A percentile compares a stretch with the other conserved stretches of the same genome.
Conservation (phyloP, 2,329 filamentous ascomycete species). For the Hymenoscyphus albidus region DNA sequence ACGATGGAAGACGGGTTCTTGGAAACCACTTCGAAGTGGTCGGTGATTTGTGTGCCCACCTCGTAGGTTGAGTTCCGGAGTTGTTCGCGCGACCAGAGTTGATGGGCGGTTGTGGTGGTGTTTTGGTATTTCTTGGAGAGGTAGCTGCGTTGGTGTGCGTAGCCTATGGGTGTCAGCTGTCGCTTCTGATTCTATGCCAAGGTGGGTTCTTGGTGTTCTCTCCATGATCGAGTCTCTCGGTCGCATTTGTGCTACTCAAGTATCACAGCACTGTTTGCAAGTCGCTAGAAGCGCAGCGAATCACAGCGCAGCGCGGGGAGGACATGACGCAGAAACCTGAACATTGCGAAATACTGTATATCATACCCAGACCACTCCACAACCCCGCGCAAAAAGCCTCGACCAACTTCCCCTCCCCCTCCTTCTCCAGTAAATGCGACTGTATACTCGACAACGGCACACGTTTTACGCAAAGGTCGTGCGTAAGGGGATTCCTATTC, state of each 20-base stretch:
- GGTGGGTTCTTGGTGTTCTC: background rate
- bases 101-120: slow-evolving; percentile 49
- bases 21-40: slow-evolving; percentile 69
- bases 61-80: slow-evolving; percentile 56
- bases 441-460: slow-evolving; percentile 61
- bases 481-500: slow-evolving; percentile 55
- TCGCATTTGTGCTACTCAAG: background rate
- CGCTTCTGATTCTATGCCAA: background rate
- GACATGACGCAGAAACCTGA: background rate
- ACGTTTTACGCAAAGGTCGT: slow-evolving; percentile 61
- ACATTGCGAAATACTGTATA: background rate
- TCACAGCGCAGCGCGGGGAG: background rate
- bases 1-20: slow-evolving; percentile 58
- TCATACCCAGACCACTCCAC: slow-evolving; percentile 46
- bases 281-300: background rate
- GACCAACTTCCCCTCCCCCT: slow-evolving; percentile 58
- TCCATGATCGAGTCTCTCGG: background rate
- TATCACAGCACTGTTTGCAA: background rate
- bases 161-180: slow-evolving; percentile 34
- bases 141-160: slow-evolving; percentile 53
- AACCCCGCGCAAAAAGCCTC: slow-evolving; percentile 33
- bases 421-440: slow-evolving; percentile 61
- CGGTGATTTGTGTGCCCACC: slow-evolving; percentile 60
- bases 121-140: slow-evolving; percentile 56
- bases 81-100: slow-evolving; percentile 58